These are phyloP conservation scores for Monilinia aucupariae DNA, from an alignment of 2,329 filamentous ascomycete species.

Conservation along the genomic window DNA sequence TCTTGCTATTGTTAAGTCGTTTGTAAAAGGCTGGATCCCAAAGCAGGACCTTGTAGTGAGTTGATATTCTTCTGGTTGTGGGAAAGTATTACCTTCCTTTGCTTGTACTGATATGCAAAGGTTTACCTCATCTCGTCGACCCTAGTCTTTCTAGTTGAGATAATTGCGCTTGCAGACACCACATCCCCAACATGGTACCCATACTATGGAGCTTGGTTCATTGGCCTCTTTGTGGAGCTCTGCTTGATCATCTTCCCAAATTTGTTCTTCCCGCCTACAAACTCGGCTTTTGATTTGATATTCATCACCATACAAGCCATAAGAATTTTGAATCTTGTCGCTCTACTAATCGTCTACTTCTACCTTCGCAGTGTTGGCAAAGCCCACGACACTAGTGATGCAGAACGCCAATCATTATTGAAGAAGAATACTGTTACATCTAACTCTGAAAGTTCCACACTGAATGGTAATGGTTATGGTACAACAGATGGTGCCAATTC, in stretches of 20 bases:
- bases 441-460: constrained; percentile 26
- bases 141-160: constrained; percentile 57
- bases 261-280: constrained; percentile 22
- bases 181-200: constrained; percentile 54
- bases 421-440: constrained; percentile 39
- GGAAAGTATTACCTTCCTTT: not conserved
- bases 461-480: constrained; percentile 30
- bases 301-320: constrained; percentile 28
- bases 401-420: constrained; percentile 55
- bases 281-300: constrained; percentile 26
- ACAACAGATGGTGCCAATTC: constrained; percentile 22
- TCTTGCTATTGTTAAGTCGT: constrained; percentile 26
- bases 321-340: constrained; percentile 33
- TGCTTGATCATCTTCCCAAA: constrained; percentile 40
- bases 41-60: constrained; percentile 33
- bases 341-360: constrained; percentile 36
- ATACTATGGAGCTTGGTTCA: constrained; percentile 56
- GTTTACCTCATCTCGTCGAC: constrained; percentile 57
- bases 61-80: not conserved
- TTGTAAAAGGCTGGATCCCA: constrained; percentile 25
- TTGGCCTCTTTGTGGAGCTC: constrained; percentile 54
- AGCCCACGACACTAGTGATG: constrained; percentile 41
- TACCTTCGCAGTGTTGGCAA: constrained; percentile 29
- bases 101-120: constrained; percentile 29
- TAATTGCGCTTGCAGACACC: constrained; percentile 49